A percentile compares a stretch with the other conserved stretches of the same genome.
phyloP scores from a whole-genome alignment of 108 stramenopile species.

The Nitzschia sp. region DNA sequence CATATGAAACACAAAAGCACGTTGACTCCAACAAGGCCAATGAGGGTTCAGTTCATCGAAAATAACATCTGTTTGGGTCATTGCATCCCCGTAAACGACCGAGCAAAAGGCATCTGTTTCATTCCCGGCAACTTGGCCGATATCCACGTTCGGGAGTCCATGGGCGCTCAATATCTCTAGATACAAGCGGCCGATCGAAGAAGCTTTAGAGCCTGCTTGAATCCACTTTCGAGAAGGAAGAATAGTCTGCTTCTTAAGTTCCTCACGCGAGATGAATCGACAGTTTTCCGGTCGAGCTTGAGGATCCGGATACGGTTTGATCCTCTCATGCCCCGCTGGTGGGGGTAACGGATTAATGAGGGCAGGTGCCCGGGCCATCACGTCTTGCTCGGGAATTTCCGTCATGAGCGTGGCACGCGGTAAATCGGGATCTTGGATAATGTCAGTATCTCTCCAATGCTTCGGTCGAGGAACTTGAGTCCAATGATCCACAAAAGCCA shows the following conservation, averaged over 20 bases:
- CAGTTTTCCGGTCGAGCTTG: slow-evolving; percentile 1
- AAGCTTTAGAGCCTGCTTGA: slow-evolving; percentile 46
- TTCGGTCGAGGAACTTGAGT: background rate
- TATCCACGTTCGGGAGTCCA: slow-evolving; percentile 75
- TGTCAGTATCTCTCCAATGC: background rate
- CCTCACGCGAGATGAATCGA: slow-evolving; percentile 39
- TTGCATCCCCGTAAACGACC: slow-evolving; percentile 62
- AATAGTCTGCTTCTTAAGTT: slow-evolving; percentile 41
- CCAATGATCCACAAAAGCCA: slow-evolving; percentile 18
- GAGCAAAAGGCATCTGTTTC: slow-evolving; percentile 82
- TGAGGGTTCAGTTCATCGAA: slow-evolving; percentile 70
- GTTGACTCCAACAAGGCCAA: slow-evolving; percentile 78
- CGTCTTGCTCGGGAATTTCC: slow-evolving; percentile 9
- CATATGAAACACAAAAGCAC: slow-evolving; percentile 76
- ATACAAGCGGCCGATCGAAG: slow-evolving; percentile 48
- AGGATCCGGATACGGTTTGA: slow-evolving; percentile 68
- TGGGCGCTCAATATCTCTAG: slow-evolving; percentile 58
- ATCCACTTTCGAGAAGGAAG: slow-evolving; percentile 62
- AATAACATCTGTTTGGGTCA: slow-evolving; percentile 63
- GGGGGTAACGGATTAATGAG: background rate
- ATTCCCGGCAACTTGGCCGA: slow-evolving; percentile 51
- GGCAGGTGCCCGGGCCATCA: slow-evolving; percentile 3
- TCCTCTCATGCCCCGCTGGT: slow-evolving; percentile 21
- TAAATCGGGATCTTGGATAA: slow-evolving; percentile 4
- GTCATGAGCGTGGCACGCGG: background rate